Evolutionary conservation across 2,329 filamentous ascomycete genomes (phyloP).

Genomic region (Fusarium aywerte): DNA sequence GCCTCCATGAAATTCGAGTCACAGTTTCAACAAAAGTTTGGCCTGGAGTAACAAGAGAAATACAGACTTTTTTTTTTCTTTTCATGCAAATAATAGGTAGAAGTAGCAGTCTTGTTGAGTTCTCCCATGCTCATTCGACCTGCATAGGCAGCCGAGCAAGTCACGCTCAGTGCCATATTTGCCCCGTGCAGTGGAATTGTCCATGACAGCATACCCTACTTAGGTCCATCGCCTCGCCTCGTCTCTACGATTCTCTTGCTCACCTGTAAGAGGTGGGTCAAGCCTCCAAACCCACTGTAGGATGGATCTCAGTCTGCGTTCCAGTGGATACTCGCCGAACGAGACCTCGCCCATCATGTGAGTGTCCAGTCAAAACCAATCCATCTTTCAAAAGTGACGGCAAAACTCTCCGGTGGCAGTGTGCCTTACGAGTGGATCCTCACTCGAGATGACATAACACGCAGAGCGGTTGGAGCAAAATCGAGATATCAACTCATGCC

Average conservation of each 20-base stretch:
- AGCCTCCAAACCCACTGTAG: conserved; percentile 7
- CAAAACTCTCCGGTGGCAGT: conserved; percentile 4
- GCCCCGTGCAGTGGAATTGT: conserved; percentile 33
- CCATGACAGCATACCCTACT: conserved; percentile 42
- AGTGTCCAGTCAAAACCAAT: conserved; percentile 1
- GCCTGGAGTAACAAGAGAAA: neutral
- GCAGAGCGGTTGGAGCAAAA: neutral
- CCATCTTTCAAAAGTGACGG: neutral
- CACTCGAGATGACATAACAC: conserved; percentile 6
- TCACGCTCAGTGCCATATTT: conserved; percentile 21
- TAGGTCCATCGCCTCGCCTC: conserved; percentile 13
- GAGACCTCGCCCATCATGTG: conserved; percentile 1
- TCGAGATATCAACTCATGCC: conserved; percentile 34
- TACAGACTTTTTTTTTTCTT: neutral
- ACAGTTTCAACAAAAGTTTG: conserved; percentile 7
- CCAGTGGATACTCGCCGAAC: conserved; percentile 13
- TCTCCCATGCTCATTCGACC: conserved; percentile 27
- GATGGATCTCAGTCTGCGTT: conserved; percentile 29
- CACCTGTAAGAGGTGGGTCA: conserved; percentile 27
- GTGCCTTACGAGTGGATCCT: conserved; percentile 34
- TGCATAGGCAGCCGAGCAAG: conserved; percentile 24
- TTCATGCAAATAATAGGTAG: neutral
- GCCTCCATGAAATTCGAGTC: conserved; percentile 28
- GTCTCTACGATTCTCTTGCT: conserved; percentile 6
- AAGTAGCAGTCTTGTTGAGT: neutral